Evolutionary conservation across 2,329 filamentous ascomycete genomes (phyloP).

Genomic region (Colletotrichum graminicola): DNA sequence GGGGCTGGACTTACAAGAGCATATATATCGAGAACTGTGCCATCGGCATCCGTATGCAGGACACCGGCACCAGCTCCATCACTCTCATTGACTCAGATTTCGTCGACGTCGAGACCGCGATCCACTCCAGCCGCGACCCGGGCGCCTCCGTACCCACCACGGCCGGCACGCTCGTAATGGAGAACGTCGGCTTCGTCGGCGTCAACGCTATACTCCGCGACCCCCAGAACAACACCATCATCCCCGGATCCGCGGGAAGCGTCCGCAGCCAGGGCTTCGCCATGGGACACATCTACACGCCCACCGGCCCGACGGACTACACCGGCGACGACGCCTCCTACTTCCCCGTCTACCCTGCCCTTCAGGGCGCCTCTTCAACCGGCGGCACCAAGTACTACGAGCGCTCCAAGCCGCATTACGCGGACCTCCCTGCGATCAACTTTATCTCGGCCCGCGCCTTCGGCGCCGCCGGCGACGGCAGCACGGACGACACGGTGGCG

Average conservation of each 20-base stretch:
- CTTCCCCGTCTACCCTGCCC: slow-evolving; percentile 61
- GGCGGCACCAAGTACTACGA: slow-evolving; percentile 71
- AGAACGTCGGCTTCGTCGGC: slow-evolving; percentile 59
- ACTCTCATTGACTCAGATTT: slow-evolving; percentile 81
- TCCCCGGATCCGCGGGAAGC: slow-evolving; percentile 63
- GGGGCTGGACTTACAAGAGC: slow-evolving; percentile 81
- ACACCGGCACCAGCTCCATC: slow-evolving; percentile 78
- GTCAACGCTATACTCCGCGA: slow-evolving; percentile 54
- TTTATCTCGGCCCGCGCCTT: slow-evolving; percentile 77
- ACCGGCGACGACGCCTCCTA: slow-evolving; percentile 61
- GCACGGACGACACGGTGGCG: slow-evolving; percentile 78
- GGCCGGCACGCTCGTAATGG: slow-evolving; percentile 59
- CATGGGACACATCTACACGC: slow-evolving; percentile 72
- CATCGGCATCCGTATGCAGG: slow-evolving; percentile 75
- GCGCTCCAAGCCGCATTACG: slow-evolving; percentile 83
- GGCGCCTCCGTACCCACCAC: slow-evolving; percentile 51
- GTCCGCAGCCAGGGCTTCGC: slow-evolving; percentile 67
- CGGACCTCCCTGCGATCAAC: slow-evolving; percentile 64
- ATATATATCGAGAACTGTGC: slow-evolving; percentile 72
- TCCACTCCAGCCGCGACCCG: slow-evolving; percentile 69
- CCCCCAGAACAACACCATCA: slow-evolving; percentile 60
- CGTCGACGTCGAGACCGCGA: slow-evolving; percentile 73
- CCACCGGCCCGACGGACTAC: slow-evolving; percentile 57
- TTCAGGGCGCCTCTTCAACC: slow-evolving; percentile 56
- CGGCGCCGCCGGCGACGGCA: slow-evolving; percentile 80